These are phyloP conservation scores for Paracoccidioides brasiliensis DNA, from an alignment of 2,329 filamentous ascomycete species.

Conservation along the genomic window DNA sequence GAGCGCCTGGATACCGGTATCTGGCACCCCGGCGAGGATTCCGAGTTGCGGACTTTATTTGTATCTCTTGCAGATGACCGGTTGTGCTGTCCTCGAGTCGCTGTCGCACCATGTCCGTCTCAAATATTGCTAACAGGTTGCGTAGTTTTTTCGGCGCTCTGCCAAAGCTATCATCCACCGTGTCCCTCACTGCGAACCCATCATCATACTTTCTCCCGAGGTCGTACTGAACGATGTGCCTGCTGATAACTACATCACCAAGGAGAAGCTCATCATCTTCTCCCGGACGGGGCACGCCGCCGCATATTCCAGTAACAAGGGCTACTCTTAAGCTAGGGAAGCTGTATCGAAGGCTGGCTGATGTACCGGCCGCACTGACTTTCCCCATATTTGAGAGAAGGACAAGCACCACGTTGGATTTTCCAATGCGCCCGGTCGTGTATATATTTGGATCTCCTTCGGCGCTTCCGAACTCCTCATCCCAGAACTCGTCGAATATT, in stretches of 20 bases:
- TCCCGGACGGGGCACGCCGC: conserved; percentile 21
- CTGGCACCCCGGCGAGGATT: conserved; percentile 1
- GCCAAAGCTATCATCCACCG: conserved; percentile 13
- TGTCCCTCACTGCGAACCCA: background rate
- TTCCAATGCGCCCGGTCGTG: conserved; percentile 16
- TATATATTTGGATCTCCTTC: conserved; percentile 21
- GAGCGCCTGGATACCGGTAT: conserved; percentile 11
- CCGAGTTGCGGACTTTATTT: conserved; percentile 8
- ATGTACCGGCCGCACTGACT: conserved; percentile 14
- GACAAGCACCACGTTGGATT: conserved; percentile 20
- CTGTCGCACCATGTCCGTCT: background rate
- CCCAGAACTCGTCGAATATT: conserved; percentile 21
- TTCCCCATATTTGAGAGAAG: conserved; percentile 20
- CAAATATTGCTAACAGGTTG: conserved; percentile 12
- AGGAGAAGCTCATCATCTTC: conserved; percentile 8
- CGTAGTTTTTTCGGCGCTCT: conserved; percentile 15
- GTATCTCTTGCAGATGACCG: conserved; percentile 6
- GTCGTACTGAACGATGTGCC: conserved; percentile 13
- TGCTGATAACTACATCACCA: conserved; percentile 22
- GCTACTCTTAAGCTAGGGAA: conserved; percentile 22
- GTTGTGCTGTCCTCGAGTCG: background rate
- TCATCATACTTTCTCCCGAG: conserved; percentile 13
- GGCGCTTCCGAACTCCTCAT: conserved; percentile 15
- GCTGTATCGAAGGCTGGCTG: conserved; percentile 21
- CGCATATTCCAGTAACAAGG: conserved; percentile 30